A percentile compares a stretch with the other conserved stretches of the same genome.
phyloP scores from a whole-genome alignment of 1,284 basidiomycete genomes.

The Melampsora americana region DNA sequence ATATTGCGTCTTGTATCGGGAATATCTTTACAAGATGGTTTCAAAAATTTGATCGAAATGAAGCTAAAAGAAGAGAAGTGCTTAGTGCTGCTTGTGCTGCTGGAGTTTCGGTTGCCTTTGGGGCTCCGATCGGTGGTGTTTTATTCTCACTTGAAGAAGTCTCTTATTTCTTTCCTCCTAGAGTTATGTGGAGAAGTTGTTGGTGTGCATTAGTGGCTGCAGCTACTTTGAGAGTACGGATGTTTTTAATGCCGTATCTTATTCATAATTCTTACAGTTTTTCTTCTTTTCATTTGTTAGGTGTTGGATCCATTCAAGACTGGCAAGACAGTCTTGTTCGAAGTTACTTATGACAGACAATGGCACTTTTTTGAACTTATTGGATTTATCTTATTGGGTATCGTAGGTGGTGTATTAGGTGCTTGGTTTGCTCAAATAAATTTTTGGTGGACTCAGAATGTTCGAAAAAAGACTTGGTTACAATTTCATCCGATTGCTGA shows the following conservation, averaged over 20 bases:
- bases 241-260: slow-evolving; percentile 7
- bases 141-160: slow-evolving; percentile 60
- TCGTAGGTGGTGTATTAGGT: slow-evolving; percentile 78
- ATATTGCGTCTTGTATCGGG: slow-evolving; percentile 89
- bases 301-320: slow-evolving; percentile 84
- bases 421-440: slow-evolving; percentile 21
- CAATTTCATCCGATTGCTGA: slow-evolving; percentile 76
- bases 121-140: slow-evolving; percentile 60
- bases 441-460: slow-evolving; percentile 67
- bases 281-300: slow-evolving; percentile 77
- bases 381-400: slow-evolving; percentile 64
- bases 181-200: slow-evolving; percentile 59
- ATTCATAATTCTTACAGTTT: background rate
- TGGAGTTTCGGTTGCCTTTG: slow-evolving; percentile 4
- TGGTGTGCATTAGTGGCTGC: slow-evolving; percentile 53
- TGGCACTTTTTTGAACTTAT: slow-evolving; percentile 55
- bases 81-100: slow-evolving; percentile 70
- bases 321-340: slow-evolving; percentile 57
- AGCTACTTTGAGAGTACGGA: slow-evolving; percentile 48
- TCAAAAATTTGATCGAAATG: slow-evolving; percentile 85
- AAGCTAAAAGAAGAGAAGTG: slow-evolving; percentile 84
- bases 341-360: slow-evolving; percentile 74
- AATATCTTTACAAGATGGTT: slow-evolving; percentile 88
- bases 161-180: slow-evolving; percentile 90
- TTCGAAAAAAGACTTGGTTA: slow-evolving; percentile 77